Evolutionary conservation across 345 rosid species (phyloP).

Genomic region (Euphorbia lathyris): DNA sequence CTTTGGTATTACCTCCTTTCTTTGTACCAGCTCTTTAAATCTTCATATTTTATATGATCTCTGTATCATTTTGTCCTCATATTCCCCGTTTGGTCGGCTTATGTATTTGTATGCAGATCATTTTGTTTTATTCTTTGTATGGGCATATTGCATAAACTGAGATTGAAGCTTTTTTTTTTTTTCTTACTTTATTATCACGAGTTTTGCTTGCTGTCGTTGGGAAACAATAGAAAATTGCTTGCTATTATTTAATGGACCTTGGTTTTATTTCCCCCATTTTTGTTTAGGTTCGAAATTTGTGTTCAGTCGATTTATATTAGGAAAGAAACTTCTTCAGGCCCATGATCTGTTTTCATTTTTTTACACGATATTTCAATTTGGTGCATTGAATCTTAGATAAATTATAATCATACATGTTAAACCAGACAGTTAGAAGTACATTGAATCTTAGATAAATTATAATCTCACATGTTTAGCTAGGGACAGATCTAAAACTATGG

Average conservation of each 20-base stretch:
- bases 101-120: not conserved
- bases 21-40: not conserved
- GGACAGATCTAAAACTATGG: no score
- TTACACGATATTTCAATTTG: no score
- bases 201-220: not conserved
- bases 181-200: not conserved
- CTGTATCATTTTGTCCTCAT: conserved; percentile 10
- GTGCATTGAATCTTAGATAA: no score
- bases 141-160: conserved; percentile 9
- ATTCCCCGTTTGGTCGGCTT: not conserved
- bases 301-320: no score
- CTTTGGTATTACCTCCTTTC: not conserved
- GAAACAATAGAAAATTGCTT: not conserved
- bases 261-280: no score
- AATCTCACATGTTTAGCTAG: no score
- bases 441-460: no score
- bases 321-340: no score
- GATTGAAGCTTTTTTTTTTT: not conserved
- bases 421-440: no score
- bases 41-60: conserved; percentile 18
- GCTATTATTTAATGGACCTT: not conserved
- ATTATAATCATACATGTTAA: no score
- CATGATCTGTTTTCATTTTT: no score
- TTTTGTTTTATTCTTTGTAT: not conserved
- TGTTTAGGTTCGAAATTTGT: no score